These are phyloP conservation scores for Dipodascus geniculatus DNA, from an alignment of 805 yeast genomes.

Conservation along the genomic window DNA sequence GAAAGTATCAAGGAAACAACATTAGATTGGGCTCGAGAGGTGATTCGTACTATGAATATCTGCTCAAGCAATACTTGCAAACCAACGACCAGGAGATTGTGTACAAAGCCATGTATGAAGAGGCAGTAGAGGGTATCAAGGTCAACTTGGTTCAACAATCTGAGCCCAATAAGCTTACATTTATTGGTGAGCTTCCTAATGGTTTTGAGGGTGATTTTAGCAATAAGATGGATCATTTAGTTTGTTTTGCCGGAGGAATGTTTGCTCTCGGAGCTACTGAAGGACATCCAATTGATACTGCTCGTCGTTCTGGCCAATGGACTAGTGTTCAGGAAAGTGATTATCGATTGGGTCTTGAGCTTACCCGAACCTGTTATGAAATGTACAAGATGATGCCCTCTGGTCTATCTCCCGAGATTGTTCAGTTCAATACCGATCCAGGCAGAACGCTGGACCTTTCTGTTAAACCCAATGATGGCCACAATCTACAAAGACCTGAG, in stretches of 20 bases:
- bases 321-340: constrained; percentile 45
- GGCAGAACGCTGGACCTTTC: constrained; percentile 41
- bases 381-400: constrained; percentile 68
- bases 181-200: constrained; percentile 62
- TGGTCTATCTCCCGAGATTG: constrained; percentile 85
- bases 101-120: constrained; percentile 65
- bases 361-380: constrained; percentile 70
- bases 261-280: constrained; percentile 83
- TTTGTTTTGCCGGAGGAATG: constrained; percentile 83
- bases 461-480: constrained; percentile 62
- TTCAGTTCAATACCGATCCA: constrained; percentile 55
- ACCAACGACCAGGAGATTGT: constrained; percentile 49
- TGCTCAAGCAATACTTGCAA: constrained; percentile 75
- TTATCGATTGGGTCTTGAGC: constrained; percentile 56
- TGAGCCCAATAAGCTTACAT: constrained; percentile 49
- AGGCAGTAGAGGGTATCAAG: constrained; percentile 66
- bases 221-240: constrained; percentile 83
- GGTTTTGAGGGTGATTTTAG: constrained; percentile 55
- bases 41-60: constrained; percentile 84
- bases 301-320: constrained; percentile 44
- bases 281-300: constrained; percentile 48
- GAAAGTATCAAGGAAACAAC: constrained; percentile 47
- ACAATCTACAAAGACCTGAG: constrained; percentile 86
- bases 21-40: constrained; percentile 87
- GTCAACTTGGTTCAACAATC: constrained; percentile 51